These are phyloP conservation scores for Epichloe brachyelytri DNA, from an alignment of 2,329 filamentous ascomycete genomes.

Conservation along the genomic window DNA sequence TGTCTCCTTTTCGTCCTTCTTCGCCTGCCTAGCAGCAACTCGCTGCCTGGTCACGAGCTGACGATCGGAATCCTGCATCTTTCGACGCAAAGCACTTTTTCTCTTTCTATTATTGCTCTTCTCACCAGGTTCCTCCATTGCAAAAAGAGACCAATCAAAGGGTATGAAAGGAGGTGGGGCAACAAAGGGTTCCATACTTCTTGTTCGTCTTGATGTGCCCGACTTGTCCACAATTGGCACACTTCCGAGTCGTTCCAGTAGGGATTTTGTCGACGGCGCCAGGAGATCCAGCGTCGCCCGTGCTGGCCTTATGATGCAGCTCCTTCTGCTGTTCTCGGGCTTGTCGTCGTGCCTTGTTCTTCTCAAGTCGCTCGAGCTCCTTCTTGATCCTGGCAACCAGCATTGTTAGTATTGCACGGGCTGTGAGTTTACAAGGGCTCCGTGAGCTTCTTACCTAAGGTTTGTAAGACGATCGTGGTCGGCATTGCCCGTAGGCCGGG, in stretches of 20 bases:
- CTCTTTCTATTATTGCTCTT: slow-evolving; percentile 6
- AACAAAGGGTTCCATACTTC: slow-evolving; percentile 50
- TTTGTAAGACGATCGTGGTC: slow-evolving; percentile 36
- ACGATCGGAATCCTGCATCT: slow-evolving; percentile 13
- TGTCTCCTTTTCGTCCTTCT: slow-evolving; percentile 3
- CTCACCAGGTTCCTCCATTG: slow-evolving; percentile 6
- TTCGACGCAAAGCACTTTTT: slow-evolving; percentile 9
- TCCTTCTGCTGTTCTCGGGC: slow-evolving; percentile 85
- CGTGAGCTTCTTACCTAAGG: slow-evolving; percentile 21
- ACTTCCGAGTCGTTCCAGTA: slow-evolving; percentile 72
- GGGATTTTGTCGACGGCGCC: slow-evolving; percentile 38
- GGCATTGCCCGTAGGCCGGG: slow-evolving; percentile 35
- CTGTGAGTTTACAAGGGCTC: neutral
- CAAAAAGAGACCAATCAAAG: slow-evolving; percentile 22
- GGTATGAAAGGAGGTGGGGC: slow-evolving; percentile 16
- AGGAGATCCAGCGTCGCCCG: slow-evolving; percentile 37
- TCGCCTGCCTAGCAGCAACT: slow-evolving; percentile 2
- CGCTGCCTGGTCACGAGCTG: slow-evolving; percentile 8
- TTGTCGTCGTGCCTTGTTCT: slow-evolving; percentile 82
- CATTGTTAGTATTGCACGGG: neutral
- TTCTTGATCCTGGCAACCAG: slow-evolving; percentile 25
- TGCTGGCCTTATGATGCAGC: slow-evolving; percentile 33
- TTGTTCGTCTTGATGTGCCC: slow-evolving; percentile 99
- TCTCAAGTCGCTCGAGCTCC: slow-evolving; percentile 72
- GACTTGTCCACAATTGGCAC: slow-evolving; percentile 91